Conservation (phyloP, 768 basidiomycete species). For the Dacryopinax primogenitus region DNA sequence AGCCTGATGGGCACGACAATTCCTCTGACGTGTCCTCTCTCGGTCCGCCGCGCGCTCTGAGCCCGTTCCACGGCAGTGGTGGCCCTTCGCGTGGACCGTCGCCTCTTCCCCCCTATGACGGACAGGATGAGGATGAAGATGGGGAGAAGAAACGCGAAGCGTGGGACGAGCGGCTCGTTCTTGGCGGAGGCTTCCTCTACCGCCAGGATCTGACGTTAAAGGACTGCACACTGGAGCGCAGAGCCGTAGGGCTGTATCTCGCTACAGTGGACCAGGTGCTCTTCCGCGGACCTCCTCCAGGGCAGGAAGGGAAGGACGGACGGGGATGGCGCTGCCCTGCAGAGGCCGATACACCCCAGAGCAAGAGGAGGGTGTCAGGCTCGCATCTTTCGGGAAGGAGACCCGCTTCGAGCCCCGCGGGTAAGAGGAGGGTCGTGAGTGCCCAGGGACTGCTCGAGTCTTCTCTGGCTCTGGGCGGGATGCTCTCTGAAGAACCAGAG, state of each 20-base stretch:
- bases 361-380: background rate
- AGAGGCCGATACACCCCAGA: background rate
- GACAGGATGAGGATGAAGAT: slow-evolving; percentile 30
- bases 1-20: slow-evolving; percentile 29
- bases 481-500: slow-evolving; percentile 43
- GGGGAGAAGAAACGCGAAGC: slow-evolving; percentile 47
- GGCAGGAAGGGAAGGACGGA: slow-evolving; percentile 38
- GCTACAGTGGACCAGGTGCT: slow-evolving; percentile 70
- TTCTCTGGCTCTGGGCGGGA: slow-evolving; percentile 40
- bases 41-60: background rate
- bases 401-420: slow-evolving; percentile 12
- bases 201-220: slow-evolving; percentile 45
- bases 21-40: background rate
- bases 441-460: slow-evolving; percentile 42
- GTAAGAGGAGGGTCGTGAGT: slow-evolving; percentile 43
- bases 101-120: background rate
- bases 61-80: background rate
- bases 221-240: slow-evolving; percentile 45
- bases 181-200: slow-evolving; percentile 76
- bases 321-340: slow-evolving; percentile 34
- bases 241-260: slow-evolving; percentile 47
- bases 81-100: background rate
- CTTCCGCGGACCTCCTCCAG: slow-evolving; percentile 47
- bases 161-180: slow-evolving; percentile 71
- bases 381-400: slow-evolving; percentile 13